Conservation (phyloP, 169 alveolate species). For the Eimeria nieschulzi region DNA sequence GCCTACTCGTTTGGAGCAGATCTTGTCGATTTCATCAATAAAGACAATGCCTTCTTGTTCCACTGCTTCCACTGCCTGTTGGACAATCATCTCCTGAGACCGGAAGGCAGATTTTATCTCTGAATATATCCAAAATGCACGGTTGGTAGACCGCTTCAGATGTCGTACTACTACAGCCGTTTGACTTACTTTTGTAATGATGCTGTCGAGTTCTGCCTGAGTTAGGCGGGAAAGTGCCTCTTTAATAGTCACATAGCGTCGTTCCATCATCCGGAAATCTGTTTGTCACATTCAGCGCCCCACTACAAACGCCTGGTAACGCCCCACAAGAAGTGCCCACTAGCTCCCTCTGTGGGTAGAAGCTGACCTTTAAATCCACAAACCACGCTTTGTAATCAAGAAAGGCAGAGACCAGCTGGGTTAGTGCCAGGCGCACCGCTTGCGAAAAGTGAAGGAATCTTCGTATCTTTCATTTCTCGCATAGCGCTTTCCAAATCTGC, state of each 20-base stretch:
- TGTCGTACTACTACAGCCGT: background rate
- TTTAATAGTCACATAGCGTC: conserved; percentile 76
- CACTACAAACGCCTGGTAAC: background rate
- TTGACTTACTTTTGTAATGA: conserved; percentile 43
- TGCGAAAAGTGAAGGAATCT: background rate
- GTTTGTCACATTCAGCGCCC: background rate
- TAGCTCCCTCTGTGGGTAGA: background rate
- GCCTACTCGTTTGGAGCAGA: conserved; percentile 79
- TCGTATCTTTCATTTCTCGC: background rate
- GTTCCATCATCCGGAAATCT: conserved; percentile 69
- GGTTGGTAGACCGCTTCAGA: background rate
- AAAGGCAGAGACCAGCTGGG: background rate
- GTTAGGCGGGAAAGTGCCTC: conserved; percentile 80
- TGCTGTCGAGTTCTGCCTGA: conserved; percentile 75
- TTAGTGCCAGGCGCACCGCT: conserved; percentile 15
- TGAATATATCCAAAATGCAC: background rate
- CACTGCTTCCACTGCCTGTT: conserved; percentile 84
- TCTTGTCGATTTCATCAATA: conserved; percentile 93
- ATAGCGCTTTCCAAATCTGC: conserved; percentile 11
- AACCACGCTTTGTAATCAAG: background rate
- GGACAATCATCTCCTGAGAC: conserved; percentile 79
- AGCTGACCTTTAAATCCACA: too few species aligned
- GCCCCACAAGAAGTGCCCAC: background rate
- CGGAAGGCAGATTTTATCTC: background rate
- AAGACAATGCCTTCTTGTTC: conserved; percentile 92